phyloP scores from a whole-genome alignment of 169 alveolate genomes.

The Plasmodium yoelii region DNA sequence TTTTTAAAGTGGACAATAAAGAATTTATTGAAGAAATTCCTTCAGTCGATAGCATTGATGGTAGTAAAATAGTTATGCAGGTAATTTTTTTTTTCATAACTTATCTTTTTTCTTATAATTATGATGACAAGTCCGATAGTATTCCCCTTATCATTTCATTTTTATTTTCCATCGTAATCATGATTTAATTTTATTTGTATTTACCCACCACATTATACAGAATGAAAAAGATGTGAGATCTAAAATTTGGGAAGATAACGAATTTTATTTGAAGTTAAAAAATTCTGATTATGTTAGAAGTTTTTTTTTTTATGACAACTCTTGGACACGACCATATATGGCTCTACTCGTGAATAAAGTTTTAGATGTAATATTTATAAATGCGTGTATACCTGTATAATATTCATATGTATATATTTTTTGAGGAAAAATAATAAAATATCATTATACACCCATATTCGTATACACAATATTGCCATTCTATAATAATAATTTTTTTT shows the following conservation, averaged over 20 bases:
- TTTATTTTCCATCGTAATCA: neutral
- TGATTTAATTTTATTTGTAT: neutral
- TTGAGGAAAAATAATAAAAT: neutral
- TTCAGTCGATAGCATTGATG: slow-evolving; percentile 61
- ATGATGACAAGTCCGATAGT: neutral
- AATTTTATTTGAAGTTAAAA: slow-evolving; percentile 61
- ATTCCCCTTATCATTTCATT: neutral
- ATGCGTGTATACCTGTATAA: neutral
- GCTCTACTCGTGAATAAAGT: slow-evolving; percentile 64
- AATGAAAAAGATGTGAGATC: slow-evolving; percentile 64
- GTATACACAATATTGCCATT: neutral
- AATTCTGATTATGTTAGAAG: slow-evolving; percentile 61
- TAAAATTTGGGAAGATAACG: slow-evolving; percentile 70
- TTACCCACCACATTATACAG: slow-evolving; percentile 2
- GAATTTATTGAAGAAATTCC: slow-evolving; percentile 74
- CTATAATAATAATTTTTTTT: neutral
- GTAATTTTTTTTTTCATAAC: slow-evolving; percentile 7
- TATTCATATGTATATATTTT: neutral
- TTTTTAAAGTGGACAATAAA: slow-evolving; percentile 41
- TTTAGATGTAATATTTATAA: slow-evolving; percentile 42
- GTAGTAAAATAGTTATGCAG: slow-evolving; percentile 50
- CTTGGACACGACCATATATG: slow-evolving; percentile 75
- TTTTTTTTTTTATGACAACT: slow-evolving; percentile 64
- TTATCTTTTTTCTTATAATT: neutral
- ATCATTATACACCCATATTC: neutral